Evolutionary conservation across 2,329 filamentous ascomycete genomes (phyloP).

Genomic region (Taxawa tesnikishii): DNA sequence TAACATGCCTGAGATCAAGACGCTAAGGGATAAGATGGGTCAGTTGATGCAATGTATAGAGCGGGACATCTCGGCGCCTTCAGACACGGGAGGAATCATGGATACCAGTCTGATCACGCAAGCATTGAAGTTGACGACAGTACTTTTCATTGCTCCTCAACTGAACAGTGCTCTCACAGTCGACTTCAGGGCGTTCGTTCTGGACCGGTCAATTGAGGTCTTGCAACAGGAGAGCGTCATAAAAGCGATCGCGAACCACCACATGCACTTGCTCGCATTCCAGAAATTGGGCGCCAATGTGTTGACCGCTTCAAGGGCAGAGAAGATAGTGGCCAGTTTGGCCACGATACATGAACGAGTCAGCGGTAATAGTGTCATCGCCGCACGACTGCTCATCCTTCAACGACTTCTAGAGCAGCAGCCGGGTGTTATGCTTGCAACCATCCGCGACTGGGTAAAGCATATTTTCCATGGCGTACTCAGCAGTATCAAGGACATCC

Average conservation of each 20-base stretch:
- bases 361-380: conserved; percentile 68
- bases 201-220: conserved; percentile 67
- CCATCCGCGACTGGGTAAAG: conserved; percentile 64
- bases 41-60: conserved; percentile 72
- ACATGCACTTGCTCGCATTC: conserved; percentile 68
- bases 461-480: conserved; percentile 75
- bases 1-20: conserved; percentile 62
- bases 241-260: conserved; percentile 66
- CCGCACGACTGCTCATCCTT: conserved; percentile 68
- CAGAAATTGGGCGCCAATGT: conserved; percentile 67
- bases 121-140: conserved; percentile 63
- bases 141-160: conserved; percentile 63
- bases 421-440: conserved; percentile 54
- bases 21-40: conserved; percentile 62
- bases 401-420: conserved; percentile 63
- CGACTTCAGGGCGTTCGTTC: conserved; percentile 67
- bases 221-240: conserved; percentile 57
- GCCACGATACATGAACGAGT: conserved; percentile 61
- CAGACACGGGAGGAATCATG: conserved; percentile 27
- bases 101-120: conserved; percentile 66
- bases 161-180: conserved; percentile 58
- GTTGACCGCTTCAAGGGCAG: conserved; percentile 60
- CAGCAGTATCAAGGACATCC: conserved; percentile 64
- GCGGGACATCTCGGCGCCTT: conserved; percentile 55
- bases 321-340: conserved; percentile 57